Base-by-base conservation (phyloP, 768 basidiomycete species). In the Trametes sanguinea region DNA sequence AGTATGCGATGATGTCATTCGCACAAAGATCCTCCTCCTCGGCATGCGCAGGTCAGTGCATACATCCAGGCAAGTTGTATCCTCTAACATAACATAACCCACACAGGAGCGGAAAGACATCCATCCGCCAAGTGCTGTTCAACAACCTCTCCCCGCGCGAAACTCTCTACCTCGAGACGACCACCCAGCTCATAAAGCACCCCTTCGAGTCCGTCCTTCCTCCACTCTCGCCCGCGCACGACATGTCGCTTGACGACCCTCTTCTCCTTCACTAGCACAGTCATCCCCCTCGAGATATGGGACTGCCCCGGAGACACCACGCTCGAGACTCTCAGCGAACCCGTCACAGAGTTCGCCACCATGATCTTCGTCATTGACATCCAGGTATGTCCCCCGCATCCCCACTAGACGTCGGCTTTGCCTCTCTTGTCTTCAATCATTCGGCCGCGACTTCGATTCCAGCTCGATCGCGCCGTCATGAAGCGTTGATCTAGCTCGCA, bases 291-390 rank as follows among this genome's bases (percentile, higher is more conserved):
- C 40, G 92, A 97, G 72, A 86, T 98, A 71, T 97, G 94, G 94
- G 95, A 97, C 71, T 93, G 94, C 68, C 96, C 95, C 0, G 92
- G 91, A 29, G 93, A 89, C 62, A 84, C 87, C 57, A 87, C 92
- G 3, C 83, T 89, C 11, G 89, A 94, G 27, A 83, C 86, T n/a
- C 81, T 96, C 10, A 87, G 85, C 22, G 81, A 84, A 7, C 84
- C 90, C 7, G 81, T 97, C 40, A 84, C 87, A 46, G 83, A 90
- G 33, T 94, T 97, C 68, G 82, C 92, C 2, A 87, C 89, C 2
- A 82, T 98, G 68, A 86, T 98, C 56, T 98, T 95, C 66, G 94
- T 98, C 30, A 90, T 98, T 65, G 96, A 98, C 69, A 95, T 97
- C 57, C 89, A 94, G 75, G 94, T 93, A 69, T 68, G 87, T 73